Evolutionary conservation across 2,329 filamentous ascomycete species (phyloP).

Genomic region (Xylariaceae sp.): DNA sequence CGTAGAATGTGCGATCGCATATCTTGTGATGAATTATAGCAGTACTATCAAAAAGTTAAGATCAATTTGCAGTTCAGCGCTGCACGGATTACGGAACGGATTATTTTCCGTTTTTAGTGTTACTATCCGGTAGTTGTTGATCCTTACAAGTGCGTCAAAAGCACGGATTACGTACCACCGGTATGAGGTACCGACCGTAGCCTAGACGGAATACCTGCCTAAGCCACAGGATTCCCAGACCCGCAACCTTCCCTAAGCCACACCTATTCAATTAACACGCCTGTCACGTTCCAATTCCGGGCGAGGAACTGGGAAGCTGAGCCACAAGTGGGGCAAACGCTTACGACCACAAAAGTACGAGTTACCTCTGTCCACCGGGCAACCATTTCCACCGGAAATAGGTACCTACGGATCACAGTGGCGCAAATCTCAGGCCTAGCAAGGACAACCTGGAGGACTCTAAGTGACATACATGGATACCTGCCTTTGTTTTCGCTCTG

Average conservation of each 20-base stretch:
- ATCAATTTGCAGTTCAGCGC: too few relatives aligned
- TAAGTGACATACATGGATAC: background rate
- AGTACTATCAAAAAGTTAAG: too few relatives aligned
- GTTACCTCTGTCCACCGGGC: slow-evolving; percentile 1
- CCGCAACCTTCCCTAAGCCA: slow-evolving; percentile 19
- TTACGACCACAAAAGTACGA: background rate
- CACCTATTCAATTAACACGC: slow-evolving; percentile 28
- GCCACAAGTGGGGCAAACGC: slow-evolving; percentile 6
- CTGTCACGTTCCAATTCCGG: slow-evolving; percentile 9
- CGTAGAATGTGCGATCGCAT: background rate
- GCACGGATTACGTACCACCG: too few relatives aligned
- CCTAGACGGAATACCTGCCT: background rate
- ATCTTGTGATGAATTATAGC: too few relatives aligned
- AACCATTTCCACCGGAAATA: slow-evolving; percentile 5
- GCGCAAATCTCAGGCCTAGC: background rate
- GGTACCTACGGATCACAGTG: background rate
- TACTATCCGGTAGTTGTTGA: background rate
- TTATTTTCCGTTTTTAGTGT: too few relatives aligned
- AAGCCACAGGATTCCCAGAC: background rate
- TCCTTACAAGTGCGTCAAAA: background rate
- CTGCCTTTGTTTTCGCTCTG: background rate
- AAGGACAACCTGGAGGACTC: background rate
- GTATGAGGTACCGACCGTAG: too few relatives aligned
- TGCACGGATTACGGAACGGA: too few relatives aligned
- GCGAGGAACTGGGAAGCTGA: background rate